Evolutionary conservation across 177 flowering plant species (phyloP), one percentile per base, ranked within the genome.

Genomic region (Tripterygium wilfordii): DNA sequence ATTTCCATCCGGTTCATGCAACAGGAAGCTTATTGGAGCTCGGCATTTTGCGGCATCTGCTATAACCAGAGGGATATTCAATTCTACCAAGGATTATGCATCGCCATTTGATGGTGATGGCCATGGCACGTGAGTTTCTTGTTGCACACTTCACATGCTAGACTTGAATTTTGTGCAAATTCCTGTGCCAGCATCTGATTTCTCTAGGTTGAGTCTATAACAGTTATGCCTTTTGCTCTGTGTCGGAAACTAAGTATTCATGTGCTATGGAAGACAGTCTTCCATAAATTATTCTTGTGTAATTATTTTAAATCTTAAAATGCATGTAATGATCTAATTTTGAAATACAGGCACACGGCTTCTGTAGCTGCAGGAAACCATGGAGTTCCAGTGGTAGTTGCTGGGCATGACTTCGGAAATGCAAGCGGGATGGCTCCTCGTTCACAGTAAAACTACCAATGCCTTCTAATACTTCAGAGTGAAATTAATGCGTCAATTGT

Each of bases 351-450:
- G 83, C 98, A 92, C 60, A 88, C 98, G 6, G 81, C 96, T 49
- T 82, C 98, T 28, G 73, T 77, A 66, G 96, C 98, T 28, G 88
- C 94, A 19, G 96, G 96, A 45, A 92, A 88, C 69, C 85, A 92
- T 72, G 94, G 88, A 37, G 66, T 92, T 63, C 86, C 89, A 19
- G 96, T 92, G 42, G 62, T 76, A 24, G 96, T 92, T 55, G 70
- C 96, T 39, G 96, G 85, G 31, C 89, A 86, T 70, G 51, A 56
- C 67, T 92, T 88, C 67, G 98, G 98, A 38, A 88, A 84, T 71
- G 95, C 96, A 7, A 88, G 96, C 69, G 96, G 99, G 62, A 92
- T 92, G 96, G 96, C 96, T 62, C 99, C 96, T 57, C 96, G 73
- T 56, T 55, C 99, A 61, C 99, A 92, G 96, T 92, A 84, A 82